These are phyloP conservation scores for Amauroascus niger DNA, from an alignment of 2,329 filamentous ascomycete genomes.

Conservation along the genomic window DNA sequence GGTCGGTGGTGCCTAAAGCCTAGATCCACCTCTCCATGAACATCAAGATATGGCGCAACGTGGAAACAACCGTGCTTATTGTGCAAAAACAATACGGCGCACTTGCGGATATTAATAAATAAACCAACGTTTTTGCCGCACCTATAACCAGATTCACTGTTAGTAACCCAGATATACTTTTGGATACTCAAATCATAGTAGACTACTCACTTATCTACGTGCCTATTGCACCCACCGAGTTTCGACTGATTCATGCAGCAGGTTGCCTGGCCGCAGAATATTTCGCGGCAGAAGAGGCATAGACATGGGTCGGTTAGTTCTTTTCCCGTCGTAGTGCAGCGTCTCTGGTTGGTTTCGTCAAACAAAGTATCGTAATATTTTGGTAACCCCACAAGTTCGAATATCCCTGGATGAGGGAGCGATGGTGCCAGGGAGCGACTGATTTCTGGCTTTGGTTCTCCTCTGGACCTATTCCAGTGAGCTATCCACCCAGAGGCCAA, in stretches of 20 bases:
- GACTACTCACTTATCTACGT: slow-evolving; percentile 63
- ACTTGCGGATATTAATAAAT: slow-evolving; percentile 95
- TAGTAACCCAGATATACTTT: neutral
- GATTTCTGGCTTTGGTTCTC: slow-evolving; percentile 26
- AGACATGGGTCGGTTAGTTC: slow-evolving; percentile 84
- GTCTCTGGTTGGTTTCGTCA: slow-evolving; percentile 74
- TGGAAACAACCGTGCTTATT: slow-evolving; percentile 72
- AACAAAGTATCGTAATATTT: slow-evolving; percentile 87
- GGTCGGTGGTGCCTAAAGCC: slow-evolving; percentile 79
- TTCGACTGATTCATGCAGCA: slow-evolving; percentile 66
- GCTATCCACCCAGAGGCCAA: slow-evolving; percentile 63
- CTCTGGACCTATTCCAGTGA: slow-evolving; percentile 32
- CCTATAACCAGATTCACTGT: slow-evolving; percentile 37
- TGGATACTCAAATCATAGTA: neutral
- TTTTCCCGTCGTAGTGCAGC: slow-evolving; percentile 81
- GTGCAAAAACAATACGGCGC: slow-evolving; percentile 80
- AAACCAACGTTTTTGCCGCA: slow-evolving; percentile 86
- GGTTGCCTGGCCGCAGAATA: slow-evolving; percentile 88
- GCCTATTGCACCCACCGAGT: slow-evolving; percentile 80
- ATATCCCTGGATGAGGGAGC: slow-evolving; percentile 77
- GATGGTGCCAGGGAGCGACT: slow-evolving; percentile 34
- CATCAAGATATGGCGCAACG: slow-evolving; percentile 85
- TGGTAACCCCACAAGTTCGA: slow-evolving; percentile 84
- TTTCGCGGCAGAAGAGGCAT: slow-evolving; percentile 91
- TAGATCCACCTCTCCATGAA: slow-evolving; percentile 91